Percentiles rank a stretch among this genome's conserved stretches.
Evolutionary conservation across 1,284 basidiomycete genomes (phyloP).

Genomic region (Moniliophthora roreri): DNA sequence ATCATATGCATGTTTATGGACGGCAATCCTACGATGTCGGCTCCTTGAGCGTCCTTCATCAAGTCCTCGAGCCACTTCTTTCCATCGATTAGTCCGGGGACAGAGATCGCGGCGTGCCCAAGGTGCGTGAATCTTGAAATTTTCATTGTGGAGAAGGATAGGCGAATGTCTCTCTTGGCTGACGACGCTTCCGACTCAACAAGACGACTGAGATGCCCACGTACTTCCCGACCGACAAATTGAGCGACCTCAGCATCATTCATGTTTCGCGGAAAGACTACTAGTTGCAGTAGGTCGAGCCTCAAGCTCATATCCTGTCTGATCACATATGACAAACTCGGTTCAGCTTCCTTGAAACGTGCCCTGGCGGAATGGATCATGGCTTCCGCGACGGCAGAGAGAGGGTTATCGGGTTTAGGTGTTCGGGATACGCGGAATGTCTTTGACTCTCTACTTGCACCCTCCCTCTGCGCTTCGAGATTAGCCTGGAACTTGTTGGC

Average conservation of each 20-base stretch:
- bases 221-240: constrained; percentile 65
- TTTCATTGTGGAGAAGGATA: constrained; percentile 72
- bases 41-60: constrained; percentile 58
- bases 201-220: constrained; percentile 63
- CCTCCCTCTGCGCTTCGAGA: constrained; percentile 70
- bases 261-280: constrained; percentile 78
- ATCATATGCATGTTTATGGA: constrained; percentile 79
- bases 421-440: constrained; percentile 66
- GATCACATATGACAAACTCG: constrained; percentile 58
- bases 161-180: constrained; percentile 58
- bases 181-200: constrained; percentile 49
- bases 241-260: constrained; percentile 71
- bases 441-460: constrained; percentile 70
- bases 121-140: constrained; percentile 69
- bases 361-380: constrained; percentile 75
- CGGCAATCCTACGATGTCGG: constrained; percentile 75
- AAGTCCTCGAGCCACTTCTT: constrained; percentile 56
- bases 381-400: constrained; percentile 81
- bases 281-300: constrained; percentile 58
- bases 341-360: constrained; percentile 64
- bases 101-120: constrained; percentile 41
- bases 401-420: constrained; percentile 71
- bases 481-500: constrained; percentile 72
- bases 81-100: constrained; percentile 38
- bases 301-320: constrained; percentile 71